Conservation (phyloP, 805 yeast genomes). For the Yamadazyma ubonensis region DNA sequence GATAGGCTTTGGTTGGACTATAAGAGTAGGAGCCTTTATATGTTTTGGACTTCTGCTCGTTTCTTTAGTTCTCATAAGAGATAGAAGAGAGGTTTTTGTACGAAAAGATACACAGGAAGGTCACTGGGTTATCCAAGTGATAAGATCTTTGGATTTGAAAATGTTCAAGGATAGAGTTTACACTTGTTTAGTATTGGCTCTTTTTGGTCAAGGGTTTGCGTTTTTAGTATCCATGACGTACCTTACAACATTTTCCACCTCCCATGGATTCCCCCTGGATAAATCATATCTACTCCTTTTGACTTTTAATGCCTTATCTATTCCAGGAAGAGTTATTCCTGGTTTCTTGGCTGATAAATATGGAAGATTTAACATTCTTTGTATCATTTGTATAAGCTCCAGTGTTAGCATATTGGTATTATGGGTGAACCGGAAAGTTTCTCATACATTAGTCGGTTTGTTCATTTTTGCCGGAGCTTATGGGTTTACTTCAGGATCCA, state of each 20-base stretch:
- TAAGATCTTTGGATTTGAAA: constrained; percentile 24
- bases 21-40: constrained; percentile 26
- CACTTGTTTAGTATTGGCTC: constrained; percentile 23
- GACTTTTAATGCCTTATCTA: constrained; percentile 25
- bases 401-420: constrained; percentile 21
- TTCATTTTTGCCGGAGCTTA: constrained; percentile 24
- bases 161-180: constrained; percentile 24
- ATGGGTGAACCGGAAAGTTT: constrained; percentile 26
- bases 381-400: constrained; percentile 17
- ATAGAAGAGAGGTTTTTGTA: constrained; percentile 19
- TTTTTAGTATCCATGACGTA: constrained; percentile 25
- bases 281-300: constrained; percentile 23
- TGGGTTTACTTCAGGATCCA: constrained; percentile 31
- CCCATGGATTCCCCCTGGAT: constrained; percentile 20
- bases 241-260: constrained; percentile 25
- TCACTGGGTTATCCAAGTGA: constrained; percentile 15
- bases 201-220: constrained; percentile 31
- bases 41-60: constrained; percentile 16
- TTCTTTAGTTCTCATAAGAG: constrained; percentile 20
- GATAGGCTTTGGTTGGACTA: constrained; percentile 33
- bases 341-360: constrained; percentile 25
- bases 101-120: constrained; percentile 7
- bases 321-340: constrained; percentile 28
- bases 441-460: constrained; percentile 23
- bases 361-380: constrained; percentile 26